Base-by-base conservation (phyloP, 805 yeast species). In the Wickerhamiella alocasiicola region DNA sequence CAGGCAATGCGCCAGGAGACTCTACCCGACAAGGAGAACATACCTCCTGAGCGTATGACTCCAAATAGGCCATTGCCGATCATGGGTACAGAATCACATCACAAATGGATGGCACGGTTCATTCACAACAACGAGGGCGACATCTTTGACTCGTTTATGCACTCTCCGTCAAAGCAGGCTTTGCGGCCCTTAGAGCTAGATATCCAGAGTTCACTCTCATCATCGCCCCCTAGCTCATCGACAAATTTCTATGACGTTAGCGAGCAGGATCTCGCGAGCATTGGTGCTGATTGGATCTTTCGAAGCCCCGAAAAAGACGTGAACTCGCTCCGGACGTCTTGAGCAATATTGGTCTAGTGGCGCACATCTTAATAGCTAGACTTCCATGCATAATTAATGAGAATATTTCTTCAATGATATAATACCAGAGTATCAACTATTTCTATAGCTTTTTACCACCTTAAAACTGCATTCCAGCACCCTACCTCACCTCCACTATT, bases 101-200 rank as follows among this genome's bases (percentile, higher is more conserved):
- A 29, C 15, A 38, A 42, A 15, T 44, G 43, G 44, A 31, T 44
- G 40, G 29, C 40, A 16, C 32, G 43, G 9, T 40, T 28, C 25
- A 44, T 44, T 24, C 40, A 39, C 26, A 24, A 38, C 16, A 36
- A 36, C 6, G 33, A 40, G 18, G 46, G 36, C 12, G 46, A 44
- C 25, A 23, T 44, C 13, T 44, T 44, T 29, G 46, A 44, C 17
- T 35, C 43, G 15, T 40, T 44, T 15, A 29, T 44, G 39, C 39
- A 34, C 16, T 35, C 41, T 13, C 46, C 46, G 5, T 36, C 41
- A 13, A 36, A 35, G 21, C 41, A 27, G 11, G 21, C 36, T 9
- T 20, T 21, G 9, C 42, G 34, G 9, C 39, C 27, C 20, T 12
- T 30, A 13, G 39, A 41, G 9, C 20, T 41, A 12, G 36, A 41